Conservation (phyloP, 2,329 filamentous ascomycete genomes). For the Trichoderma sp. region DNA sequence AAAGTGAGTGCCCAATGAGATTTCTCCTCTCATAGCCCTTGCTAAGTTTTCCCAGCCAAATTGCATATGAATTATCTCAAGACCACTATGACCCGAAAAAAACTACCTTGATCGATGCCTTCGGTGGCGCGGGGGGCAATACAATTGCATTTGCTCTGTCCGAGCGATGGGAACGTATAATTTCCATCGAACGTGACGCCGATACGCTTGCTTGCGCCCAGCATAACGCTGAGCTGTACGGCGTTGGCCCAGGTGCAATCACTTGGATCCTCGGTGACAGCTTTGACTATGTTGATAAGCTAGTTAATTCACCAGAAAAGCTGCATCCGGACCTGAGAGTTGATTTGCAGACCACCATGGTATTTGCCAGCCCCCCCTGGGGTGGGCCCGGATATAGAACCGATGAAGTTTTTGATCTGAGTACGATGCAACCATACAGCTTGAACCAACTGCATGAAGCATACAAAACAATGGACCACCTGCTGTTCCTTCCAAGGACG, state of each 20-base stretch:
- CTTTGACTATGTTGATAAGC: constrained; percentile 67
- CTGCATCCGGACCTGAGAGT: constrained; percentile 45
- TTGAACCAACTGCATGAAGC: constrained; percentile 62
- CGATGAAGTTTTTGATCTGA: constrained; percentile 76
- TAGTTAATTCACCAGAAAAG: constrained; percentile 41
- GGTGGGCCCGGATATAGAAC: constrained; percentile 58
- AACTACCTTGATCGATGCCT: constrained; percentile 78
- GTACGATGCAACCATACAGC: constrained; percentile 85
- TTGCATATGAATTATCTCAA: constrained; percentile 74
- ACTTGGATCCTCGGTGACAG: constrained; percentile 87
- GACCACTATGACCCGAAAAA: constrained; percentile 60
- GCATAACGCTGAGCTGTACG: constrained; percentile 86
- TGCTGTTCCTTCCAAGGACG: constrained; percentile 82
- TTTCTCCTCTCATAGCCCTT: not conserved
- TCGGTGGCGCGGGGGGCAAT: constrained; percentile 91
- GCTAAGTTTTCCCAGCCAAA: constrained; percentile 55
- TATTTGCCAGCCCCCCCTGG: constrained; percentile 64
- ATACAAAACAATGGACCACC: constrained; percentile 62
- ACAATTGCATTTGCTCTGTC: constrained; percentile 89
- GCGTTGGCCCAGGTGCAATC: constrained; percentile 69
- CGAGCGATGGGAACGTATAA: constrained; percentile 76
- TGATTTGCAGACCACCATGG: constrained; percentile 45
- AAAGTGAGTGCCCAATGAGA: constrained; percentile 54
- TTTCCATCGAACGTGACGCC: constrained; percentile 84
- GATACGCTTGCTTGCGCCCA: constrained; percentile 85